Evolutionary conservation across 164 flowering plant species (phyloP).

Genomic region (Umbilicus rupestris): DNA sequence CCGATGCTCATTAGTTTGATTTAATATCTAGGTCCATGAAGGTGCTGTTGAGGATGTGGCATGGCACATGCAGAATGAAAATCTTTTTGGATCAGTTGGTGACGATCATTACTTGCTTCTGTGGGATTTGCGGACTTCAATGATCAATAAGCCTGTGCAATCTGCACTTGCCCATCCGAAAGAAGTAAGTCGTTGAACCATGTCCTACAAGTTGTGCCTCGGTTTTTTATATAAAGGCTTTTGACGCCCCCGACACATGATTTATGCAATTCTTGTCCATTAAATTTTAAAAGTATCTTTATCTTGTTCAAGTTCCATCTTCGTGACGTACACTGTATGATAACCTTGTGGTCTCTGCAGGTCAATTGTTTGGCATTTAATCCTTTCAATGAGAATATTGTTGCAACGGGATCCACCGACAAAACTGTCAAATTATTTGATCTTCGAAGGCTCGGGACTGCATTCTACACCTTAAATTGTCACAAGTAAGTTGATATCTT

Average conservation of each 20-base stretch:
- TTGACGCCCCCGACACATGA: background rate
- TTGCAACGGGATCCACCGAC: slow-evolving; percentile 95
- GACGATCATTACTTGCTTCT: slow-evolving; percentile 84
- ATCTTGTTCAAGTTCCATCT: background rate
- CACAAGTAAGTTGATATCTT: slow-evolving; percentile 65
- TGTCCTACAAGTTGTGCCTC: too few species aligned
- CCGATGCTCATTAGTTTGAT: slow-evolving; percentile 8
- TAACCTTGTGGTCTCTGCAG: slow-evolving; percentile 19
- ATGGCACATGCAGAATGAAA: slow-evolving; percentile 93
- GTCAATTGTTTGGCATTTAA: slow-evolving; percentile 95
- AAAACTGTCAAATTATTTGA: slow-evolving; percentile 93
- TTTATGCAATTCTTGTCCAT: background rate
- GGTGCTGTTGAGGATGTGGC: slow-evolving; percentile 99
- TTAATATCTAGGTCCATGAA: slow-evolving; percentile 64
- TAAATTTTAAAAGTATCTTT: background rate
- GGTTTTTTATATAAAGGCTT: too few species aligned
- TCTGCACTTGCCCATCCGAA: slow-evolving; percentile 92
- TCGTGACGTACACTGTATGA: slow-evolving; percentile 6
- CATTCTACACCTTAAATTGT: slow-evolving; percentile 78
- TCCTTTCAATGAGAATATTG: slow-evolving; percentile 93
- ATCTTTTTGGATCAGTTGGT: slow-evolving; percentile 95
- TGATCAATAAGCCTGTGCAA: slow-evolving; percentile 61
- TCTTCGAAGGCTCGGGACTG: slow-evolving; percentile 65
- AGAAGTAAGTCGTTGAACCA: slow-evolving; percentile 44
- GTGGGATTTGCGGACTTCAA: slow-evolving; percentile 79